These are phyloP conservation scores for Agrocybe chaxingu DNA, from an alignment of 768 basidiomycete genomes.

Conservation along the genomic window DNA sequence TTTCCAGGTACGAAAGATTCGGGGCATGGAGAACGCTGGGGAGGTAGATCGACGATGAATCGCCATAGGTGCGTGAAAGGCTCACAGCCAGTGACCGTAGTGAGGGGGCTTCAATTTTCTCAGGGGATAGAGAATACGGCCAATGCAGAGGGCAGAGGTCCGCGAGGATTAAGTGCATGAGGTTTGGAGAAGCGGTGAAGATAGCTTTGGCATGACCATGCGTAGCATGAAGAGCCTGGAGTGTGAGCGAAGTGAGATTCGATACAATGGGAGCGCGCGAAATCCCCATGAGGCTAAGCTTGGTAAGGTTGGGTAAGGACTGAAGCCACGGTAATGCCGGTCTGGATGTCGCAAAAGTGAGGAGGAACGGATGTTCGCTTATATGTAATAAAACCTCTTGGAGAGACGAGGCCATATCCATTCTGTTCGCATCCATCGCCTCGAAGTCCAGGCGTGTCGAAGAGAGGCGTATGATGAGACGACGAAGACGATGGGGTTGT, in stretches of 20 bases:
- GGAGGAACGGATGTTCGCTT: not conserved
- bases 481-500: not conserved
- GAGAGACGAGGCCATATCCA: not conserved
- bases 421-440: not conserved
- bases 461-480: not conserved
- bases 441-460: not conserved
- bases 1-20: conserved; percentile 12
- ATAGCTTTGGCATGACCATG: conserved; percentile 10
- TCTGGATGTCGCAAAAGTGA: not conserved
- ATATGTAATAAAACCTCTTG: not conserved
- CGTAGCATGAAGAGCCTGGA: conserved; percentile 5
- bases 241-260: conserved; percentile 10
- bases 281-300: conserved; percentile 9
- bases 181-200: conserved; percentile 11
- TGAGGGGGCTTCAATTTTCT: conserved; percentile 7
- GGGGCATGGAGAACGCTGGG: conserved; percentile 11
- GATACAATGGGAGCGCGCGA: conserved; percentile 7
- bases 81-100: conserved; percentile 12
- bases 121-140: not conserved
- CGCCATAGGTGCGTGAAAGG: not conserved
- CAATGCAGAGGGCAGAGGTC: conserved; percentile 6
- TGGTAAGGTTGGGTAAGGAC: conserved; percentile 7
- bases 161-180: conserved; percentile 10
- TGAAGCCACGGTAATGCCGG: conserved; percentile 1
- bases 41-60: not conserved